A percentile compares a stretch with the other conserved stretches of the same genome.
Conservation (phyloP, 2,329 filamentous ascomycete genomes). For the Neonectria ditissima region DNA sequence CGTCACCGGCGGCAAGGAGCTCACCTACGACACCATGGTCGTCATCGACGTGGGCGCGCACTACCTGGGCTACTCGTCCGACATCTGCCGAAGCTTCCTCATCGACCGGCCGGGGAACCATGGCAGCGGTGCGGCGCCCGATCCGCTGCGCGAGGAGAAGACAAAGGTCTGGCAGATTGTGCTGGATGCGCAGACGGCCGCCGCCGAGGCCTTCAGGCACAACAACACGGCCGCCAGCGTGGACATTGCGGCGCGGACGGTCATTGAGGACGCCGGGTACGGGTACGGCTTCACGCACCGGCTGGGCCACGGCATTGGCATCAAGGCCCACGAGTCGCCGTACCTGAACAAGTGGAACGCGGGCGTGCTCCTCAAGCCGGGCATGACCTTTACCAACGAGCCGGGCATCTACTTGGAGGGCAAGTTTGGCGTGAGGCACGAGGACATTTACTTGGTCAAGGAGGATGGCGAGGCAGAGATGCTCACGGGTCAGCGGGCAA, state of each 20-base stretch:
- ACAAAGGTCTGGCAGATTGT: constrained; percentile 70
- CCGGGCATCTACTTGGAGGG: constrained; percentile 71
- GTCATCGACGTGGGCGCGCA: constrained; percentile 74
- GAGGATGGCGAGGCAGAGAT: constrained; percentile 65
- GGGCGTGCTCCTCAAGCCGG: constrained; percentile 58
- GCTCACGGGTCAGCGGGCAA: constrained; percentile 64
- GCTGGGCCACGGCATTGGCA: constrained; percentile 73
- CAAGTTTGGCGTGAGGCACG: constrained; percentile 71
- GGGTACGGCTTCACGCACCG: constrained; percentile 71
- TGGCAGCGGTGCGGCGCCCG: constrained; percentile 3
- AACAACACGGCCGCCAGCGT: constrained; percentile 69
- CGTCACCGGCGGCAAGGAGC: constrained; percentile 61
- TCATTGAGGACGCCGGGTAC: constrained; percentile 70
- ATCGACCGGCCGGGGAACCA: constrained; percentile 50
- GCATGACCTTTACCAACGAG: constrained; percentile 74
- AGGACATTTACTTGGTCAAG: constrained; percentile 70
- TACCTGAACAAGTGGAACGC: constrained; percentile 73
- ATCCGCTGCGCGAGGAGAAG: constrained; percentile 59
- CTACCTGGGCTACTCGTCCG: constrained; percentile 71
- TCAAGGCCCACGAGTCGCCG: constrained; percentile 74
- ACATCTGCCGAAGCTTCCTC: constrained; percentile 73
- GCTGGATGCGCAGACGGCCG: constrained; percentile 70
- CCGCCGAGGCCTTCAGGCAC: constrained; percentile 61
- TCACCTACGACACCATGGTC: constrained; percentile 67
- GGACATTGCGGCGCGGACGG: constrained; percentile 68